Percentiles rank a stretch among this genome's conserved stretches.
Evolutionary conservation across 2,329 filamentous ascomycete species (phyloP).

Genomic region (Onygena corvina): DNA sequence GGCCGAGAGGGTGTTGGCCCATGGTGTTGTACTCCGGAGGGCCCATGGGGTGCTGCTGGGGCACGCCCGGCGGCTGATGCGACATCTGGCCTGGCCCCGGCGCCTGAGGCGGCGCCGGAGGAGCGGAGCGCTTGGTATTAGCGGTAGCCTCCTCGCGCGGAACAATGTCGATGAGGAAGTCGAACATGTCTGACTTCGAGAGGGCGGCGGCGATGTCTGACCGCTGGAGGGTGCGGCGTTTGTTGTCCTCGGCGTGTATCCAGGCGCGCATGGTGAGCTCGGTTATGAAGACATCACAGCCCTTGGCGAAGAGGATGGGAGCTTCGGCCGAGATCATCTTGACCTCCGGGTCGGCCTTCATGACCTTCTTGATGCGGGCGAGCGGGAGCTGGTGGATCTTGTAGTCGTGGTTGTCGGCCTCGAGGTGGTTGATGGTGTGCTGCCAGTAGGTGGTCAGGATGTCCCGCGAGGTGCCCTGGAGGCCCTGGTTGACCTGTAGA

Average conservation of each 20-base stretch:
- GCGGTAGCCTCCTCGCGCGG: conserved; percentile 84
- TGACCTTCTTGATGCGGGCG: conserved; percentile 99
- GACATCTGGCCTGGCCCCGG: conserved; percentile 32
- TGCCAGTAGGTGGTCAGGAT: conserved; percentile 99
- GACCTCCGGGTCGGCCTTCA: conserved; percentile 98
- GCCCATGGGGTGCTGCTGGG: conserved; percentile 44
- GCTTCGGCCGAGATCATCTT: conserved; percentile 99
- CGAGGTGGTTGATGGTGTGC: conserved; percentile 89
- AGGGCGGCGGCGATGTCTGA: conserved; percentile 94
- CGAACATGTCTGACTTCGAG: conserved; percentile 98
- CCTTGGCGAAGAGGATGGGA: conserved; percentile 94
- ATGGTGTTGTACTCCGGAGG: conserved; percentile 49
- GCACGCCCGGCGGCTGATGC: conserved; percentile 32
- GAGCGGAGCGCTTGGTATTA: conserved; percentile 63
- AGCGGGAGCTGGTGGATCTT: conserved; percentile 94
- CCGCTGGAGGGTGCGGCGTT: conserved; percentile 83
- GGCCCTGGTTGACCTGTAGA: conserved; percentile 76
- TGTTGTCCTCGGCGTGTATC: conserved; percentile 99
- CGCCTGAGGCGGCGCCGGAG: conserved; percentile 8
- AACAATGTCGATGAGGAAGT: conserved; percentile 98
- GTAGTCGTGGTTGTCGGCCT: conserved; percentile 93
- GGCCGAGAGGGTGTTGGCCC: conserved; percentile 49
- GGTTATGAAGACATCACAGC: conserved; percentile 97
- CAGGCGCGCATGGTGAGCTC: conserved; percentile 98
- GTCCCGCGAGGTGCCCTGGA: conserved; percentile 85